Evolutionary conservation across 768 basidiomycete genomes (phyloP), one percentile per base, ranked within the genome.

Genomic region (Suillus bovinus): DNA sequence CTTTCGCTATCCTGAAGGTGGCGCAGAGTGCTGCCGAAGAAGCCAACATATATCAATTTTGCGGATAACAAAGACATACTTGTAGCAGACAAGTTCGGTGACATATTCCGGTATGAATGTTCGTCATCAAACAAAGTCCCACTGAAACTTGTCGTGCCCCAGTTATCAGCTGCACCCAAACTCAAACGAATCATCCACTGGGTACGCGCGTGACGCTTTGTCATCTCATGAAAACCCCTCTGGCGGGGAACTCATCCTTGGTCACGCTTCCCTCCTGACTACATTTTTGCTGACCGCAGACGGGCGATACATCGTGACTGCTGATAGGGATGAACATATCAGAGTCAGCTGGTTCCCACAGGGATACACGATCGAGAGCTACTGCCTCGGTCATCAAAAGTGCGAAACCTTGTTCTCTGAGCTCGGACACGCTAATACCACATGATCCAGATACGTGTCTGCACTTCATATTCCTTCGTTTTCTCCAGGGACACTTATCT

Each of bases 321-420:
- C 93, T 0, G 97, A 99, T 71, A 79, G 97, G 50, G 97, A 99
- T 70, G 97, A 99, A 72, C 97, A 99, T 71, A 90, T 99, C 57
- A 82, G 97, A 59, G 84, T 96, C 17, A 95, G 92, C 69, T 86
- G 91, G 85, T 99, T 84, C 70, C 97, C 97, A 0, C 80, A 90
- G 59, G 92, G 94, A 20, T 91, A 89, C 67, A 84, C 84, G 49
- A 91, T 98, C 64, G 94, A 98, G 73, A 86, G 82, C 64, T 98
- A 87, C 73, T 91, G 95, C 65, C 81, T 96, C 31, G 94, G 95
- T 20, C 91, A 95, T 70, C 80, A 80, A 67, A 90, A 87, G 94
- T 95, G 64, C 67, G 86, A 72, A 3, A 16, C 49, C 31, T 58
- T 34, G 13, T 42, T 52, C 60, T 63, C 31, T 20, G 24, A 56